A percentile compares a stretch with the other conserved stretches of the same genome.
These are phyloP conservation scores for Cercospora beticola DNA, from an alignment of 2,329 filamentous ascomycete genomes.

Conservation along the genomic window DNA sequence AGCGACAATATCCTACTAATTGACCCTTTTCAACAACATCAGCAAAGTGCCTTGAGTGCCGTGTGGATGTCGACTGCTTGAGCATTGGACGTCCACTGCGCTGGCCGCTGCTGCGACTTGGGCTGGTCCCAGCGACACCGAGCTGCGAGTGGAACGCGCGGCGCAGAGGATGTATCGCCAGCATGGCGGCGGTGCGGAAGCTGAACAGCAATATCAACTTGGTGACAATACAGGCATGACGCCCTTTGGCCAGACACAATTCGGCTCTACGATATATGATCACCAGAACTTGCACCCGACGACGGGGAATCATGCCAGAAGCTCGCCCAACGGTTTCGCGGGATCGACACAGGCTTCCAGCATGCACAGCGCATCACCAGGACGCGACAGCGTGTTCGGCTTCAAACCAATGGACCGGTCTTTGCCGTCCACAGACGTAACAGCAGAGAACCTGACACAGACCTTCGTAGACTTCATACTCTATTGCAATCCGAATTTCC, in stretches of 20 bases:
- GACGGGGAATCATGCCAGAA: slow-evolving; percentile 12
- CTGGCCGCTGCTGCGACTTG: background rate
- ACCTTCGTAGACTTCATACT: slow-evolving; percentile 83
- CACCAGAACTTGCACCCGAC: slow-evolving; percentile 25
- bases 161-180: slow-evolving; percentile 28
- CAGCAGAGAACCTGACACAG: slow-evolving; percentile 70
- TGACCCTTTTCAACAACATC: background rate
- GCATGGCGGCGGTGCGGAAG: slow-evolving; percentile 27
- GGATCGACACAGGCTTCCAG: slow-evolving; percentile 30
- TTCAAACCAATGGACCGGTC: slow-evolving; percentile 50
- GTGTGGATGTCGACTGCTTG: background rate
- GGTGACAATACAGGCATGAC: slow-evolving; percentile 23
- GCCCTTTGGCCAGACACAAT: slow-evolving; percentile 27
- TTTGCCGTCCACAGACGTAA: slow-evolving; percentile 68
- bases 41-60: background rate
- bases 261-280: slow-evolving; percentile 29
- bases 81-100: background rate
- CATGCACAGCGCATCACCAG: slow-evolving; percentile 22
- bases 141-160: background rate
- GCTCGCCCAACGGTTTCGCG: slow-evolving; percentile 19
- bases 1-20: background rate
- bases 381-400: slow-evolving; percentile 1
- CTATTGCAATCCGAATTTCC: slow-evolving; percentile 83
- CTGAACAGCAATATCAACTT: slow-evolving; percentile 27
- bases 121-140: background rate